Conservation (phyloP, 352 stramenopile species). For the Globisporangium nodosum region DNA sequence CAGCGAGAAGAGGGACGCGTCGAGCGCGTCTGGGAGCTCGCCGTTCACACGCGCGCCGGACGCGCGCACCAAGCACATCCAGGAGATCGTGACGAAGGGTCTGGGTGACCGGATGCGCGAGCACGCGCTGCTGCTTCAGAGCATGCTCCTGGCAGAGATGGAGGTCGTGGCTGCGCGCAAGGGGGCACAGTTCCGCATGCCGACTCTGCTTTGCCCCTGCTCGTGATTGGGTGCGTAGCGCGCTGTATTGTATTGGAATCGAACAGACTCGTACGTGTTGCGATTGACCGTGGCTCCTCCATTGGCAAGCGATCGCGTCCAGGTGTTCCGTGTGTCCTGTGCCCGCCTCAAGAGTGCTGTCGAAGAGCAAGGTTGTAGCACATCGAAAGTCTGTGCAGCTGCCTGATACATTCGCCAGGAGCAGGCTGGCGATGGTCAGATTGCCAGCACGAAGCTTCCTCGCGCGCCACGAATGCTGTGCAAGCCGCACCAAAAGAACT, state of each 20-base stretch:
- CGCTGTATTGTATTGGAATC: neutral
- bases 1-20: neutral
- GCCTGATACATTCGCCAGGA: no score
- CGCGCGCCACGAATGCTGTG: no score
- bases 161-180: neutral
- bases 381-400: no score
- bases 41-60: neutral
- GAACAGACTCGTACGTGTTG: no score
- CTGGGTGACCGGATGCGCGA: conserved; percentile 6
- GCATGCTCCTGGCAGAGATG: neutral
- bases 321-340: no score
- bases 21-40: neutral
- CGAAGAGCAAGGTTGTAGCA: no score
- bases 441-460: no score
- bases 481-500: no score
- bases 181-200: neutral
- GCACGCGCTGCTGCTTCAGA: conserved; percentile 3
- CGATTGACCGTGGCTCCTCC: no score
- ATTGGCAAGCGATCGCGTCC: no score
- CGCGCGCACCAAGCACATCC: neutral
- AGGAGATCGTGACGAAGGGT: conserved; percentile 2
- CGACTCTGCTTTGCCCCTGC: neutral
- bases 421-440: no score
- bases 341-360: no score
- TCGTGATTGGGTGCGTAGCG: neutral